Evolutionary conservation across 371 early-diverging fungal species (phyloP).

Genomic region (Mycotypha africana): DNA sequence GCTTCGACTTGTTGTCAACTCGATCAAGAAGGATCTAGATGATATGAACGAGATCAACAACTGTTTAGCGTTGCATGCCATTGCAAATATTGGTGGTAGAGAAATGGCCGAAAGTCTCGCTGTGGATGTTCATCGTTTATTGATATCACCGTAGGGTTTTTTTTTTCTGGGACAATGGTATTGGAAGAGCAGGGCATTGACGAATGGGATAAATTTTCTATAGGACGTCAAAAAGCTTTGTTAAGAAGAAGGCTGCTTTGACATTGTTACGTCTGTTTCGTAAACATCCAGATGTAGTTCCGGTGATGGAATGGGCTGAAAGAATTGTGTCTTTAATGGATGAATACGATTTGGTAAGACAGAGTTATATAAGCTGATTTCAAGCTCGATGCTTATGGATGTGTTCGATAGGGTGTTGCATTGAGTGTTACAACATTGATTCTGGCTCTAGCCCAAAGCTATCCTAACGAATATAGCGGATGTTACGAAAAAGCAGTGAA

Average conservation of each 20-base stretch:
- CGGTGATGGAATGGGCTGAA: constrained; percentile 86
- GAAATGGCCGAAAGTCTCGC: constrained; percentile 90
- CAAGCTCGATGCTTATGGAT: background rate
- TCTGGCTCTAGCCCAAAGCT: constrained; percentile 82
- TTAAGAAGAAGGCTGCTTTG: constrained; percentile 95
- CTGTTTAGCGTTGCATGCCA: constrained; percentile 91
- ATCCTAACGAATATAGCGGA: constrained; percentile 72
- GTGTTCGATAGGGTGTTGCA: constrained; percentile 69
- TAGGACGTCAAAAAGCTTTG: constrained; percentile 75
- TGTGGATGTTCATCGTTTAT: constrained; percentile 76
- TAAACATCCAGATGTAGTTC: constrained; percentile 86
- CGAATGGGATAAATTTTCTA: no score
- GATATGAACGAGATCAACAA: constrained; percentile 84
- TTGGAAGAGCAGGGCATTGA: no score
- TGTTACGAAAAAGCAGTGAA: constrained; percentile 75
- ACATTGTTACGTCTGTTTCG: constrained; percentile 86
- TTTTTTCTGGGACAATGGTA: background rate
- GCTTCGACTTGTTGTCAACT: constrained; percentile 77
- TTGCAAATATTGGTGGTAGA: constrained; percentile 90
- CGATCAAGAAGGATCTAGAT: constrained; percentile 85
- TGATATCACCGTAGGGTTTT: constrained; percentile 67
- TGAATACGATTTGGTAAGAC: constrained; percentile 76
- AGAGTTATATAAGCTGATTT: background rate
- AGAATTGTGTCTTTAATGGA: constrained; percentile 77
- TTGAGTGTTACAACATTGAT: constrained; percentile 80